These are phyloP conservation scores for Chamaenerion angustifolium DNA, from an alignment of 345 rosid species.

Conservation along the genomic window DNA sequence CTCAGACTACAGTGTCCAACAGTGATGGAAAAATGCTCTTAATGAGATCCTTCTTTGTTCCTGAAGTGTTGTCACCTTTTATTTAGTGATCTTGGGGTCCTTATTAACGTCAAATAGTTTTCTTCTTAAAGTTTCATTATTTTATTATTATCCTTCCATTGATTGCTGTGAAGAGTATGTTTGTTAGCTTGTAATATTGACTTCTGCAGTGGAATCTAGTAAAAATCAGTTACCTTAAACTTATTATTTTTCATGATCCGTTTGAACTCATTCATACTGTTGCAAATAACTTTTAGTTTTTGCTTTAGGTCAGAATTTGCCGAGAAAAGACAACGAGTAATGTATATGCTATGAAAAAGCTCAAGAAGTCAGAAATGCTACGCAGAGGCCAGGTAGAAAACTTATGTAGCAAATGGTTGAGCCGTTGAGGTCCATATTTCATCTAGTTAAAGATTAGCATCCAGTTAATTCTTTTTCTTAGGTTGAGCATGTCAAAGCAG, in stretches of 20 bases:
- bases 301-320: constrained; percentile 75
- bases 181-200: too few species aligned
- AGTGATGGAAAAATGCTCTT: too few species aligned
- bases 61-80: too few species aligned
- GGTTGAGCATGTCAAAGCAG: constrained; percentile 96
- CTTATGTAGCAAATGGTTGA: background rate
- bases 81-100: too few species aligned
- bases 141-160: too few species aligned
- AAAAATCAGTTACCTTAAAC: too few species aligned
- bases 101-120: too few species aligned
- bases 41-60: too few species aligned
- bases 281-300: constrained; percentile 7
- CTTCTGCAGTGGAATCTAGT: too few species aligned
- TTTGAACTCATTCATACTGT: background rate
- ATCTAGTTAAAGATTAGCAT: background rate
- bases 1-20: too few species aligned
- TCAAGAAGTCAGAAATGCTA: constrained; percentile 69
- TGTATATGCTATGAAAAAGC: constrained; percentile 79
- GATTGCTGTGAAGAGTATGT: too few species aligned
- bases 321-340: constrained; percentile 76
- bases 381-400: constrained; percentile 81
- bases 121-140: too few species aligned
- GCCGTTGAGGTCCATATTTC: background rate
- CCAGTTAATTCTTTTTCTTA: constrained; percentile 8
- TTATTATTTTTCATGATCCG: background rate